Conservation (phyloP, 768 basidiomycete genomes). For the Cystofilobasidium ferigula region DNA sequence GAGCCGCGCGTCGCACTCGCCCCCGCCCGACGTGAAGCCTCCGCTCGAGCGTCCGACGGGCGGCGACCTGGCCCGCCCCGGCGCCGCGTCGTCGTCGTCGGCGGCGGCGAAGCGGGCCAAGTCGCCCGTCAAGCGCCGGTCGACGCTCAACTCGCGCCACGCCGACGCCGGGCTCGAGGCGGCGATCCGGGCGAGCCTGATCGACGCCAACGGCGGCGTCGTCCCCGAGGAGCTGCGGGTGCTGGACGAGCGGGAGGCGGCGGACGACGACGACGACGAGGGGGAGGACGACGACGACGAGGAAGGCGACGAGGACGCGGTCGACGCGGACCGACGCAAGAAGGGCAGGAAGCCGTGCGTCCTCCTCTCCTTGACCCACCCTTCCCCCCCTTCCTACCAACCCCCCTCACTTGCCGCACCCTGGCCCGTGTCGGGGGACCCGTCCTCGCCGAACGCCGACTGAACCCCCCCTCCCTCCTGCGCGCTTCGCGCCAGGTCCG, state of each 20-base stretch:
- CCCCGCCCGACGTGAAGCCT: constrained; percentile 25
- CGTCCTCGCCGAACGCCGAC: too few relatives aligned
- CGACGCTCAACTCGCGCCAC: constrained; percentile 86
- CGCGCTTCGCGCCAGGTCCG: too few relatives aligned
- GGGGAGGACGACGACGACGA: constrained; percentile 22
- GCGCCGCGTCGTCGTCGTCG: constrained; percentile 1
- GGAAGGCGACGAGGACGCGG: constrained; percentile 25
- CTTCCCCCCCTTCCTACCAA: too few relatives aligned
- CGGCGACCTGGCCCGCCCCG: constrained; percentile 21
- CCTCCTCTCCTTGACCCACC: too few relatives aligned
- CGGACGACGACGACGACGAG: background rate
- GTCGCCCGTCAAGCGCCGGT: constrained; percentile 59
- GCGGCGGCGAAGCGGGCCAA: constrained; percentile 4
- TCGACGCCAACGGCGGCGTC: constrained; percentile 7
- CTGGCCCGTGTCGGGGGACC: too few relatives aligned
- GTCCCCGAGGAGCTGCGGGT: background rate
- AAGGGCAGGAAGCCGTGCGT: constrained; percentile 10
- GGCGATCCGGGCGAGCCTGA: constrained; percentile 41
- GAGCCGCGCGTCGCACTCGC: too few relatives aligned
- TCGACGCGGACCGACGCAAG: constrained; percentile 43
- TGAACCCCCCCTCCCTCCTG: background rate
- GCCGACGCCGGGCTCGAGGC: constrained; percentile 76
- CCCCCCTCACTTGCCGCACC: too few relatives aligned
- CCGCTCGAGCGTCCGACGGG: too few relatives aligned
- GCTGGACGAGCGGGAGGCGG: background rate